Conservation (phyloP, 768 basidiomycete species). For the Rhodocollybia butyracea region DNA sequence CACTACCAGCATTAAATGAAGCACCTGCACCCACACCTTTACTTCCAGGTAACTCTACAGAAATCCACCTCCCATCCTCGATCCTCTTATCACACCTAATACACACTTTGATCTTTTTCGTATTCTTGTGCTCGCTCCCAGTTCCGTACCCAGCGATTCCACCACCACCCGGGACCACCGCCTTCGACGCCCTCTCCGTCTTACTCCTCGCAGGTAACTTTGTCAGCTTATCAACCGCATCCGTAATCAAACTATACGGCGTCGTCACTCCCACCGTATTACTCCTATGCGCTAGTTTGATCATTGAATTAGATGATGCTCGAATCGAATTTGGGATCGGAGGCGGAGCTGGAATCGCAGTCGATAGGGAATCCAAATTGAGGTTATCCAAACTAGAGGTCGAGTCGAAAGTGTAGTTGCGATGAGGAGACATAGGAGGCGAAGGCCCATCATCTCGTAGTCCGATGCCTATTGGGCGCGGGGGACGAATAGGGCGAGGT, state of each 20-base stretch:
- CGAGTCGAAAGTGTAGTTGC: not conserved
- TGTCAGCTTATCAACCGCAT: constrained; percentile 40
- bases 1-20: not conserved
- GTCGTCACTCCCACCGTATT: constrained; percentile 49
- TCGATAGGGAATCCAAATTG: no score
- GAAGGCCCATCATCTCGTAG: not conserved
- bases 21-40: constrained; percentile 17
- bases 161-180: constrained; percentile 3
- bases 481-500: no score
- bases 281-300: constrained; percentile 34
- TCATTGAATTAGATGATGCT: no score
- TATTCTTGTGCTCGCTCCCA: no score
- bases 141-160: constrained; percentile 10
- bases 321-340: no score
- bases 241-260: constrained; percentile 14
- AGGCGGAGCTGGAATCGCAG: no score
- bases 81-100: constrained; percentile 66
- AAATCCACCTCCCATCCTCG: constrained; percentile 81
- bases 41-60: constrained; percentile 57
- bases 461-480: not conserved
- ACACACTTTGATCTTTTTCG: constrained; percentile 44
- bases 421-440: not conserved
- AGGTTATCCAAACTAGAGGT: not conserved
- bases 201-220: constrained; percentile 57
- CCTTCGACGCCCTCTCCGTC: constrained; percentile 30